Evolutionary conservation across 352 stramenopile genomes (phyloP).

Genomic region (Phytophthora melonis): DNA sequence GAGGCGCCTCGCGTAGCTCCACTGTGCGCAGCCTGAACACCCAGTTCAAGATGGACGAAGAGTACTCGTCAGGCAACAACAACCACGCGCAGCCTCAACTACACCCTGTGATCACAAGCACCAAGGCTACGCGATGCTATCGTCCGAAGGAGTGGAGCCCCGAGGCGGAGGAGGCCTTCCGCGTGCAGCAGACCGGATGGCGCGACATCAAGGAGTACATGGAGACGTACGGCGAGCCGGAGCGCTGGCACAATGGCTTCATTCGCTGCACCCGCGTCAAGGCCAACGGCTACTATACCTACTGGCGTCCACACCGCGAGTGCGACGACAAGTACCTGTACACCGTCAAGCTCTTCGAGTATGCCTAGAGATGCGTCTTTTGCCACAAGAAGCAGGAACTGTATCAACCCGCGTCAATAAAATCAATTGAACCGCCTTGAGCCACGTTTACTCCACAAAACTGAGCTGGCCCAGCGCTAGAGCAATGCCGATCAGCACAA

Average conservation of each 20-base stretch:
- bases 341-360: conserved; percentile 83
- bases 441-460: conserved; percentile 37
- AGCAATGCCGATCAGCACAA: conserved; percentile 48
- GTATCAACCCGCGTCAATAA: conserved; percentile 23
- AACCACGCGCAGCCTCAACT: conserved; percentile 27
- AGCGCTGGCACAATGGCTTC: conserved; percentile 79
- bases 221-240: conserved; percentile 75
- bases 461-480: conserved; percentile 45
- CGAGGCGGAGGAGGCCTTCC: conserved; percentile 79
- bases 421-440: conserved; percentile 7
- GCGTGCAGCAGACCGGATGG: conserved; percentile 79
- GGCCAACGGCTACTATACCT: conserved; percentile 86
- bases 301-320: conserved; percentile 77
- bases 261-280: conserved; percentile 86
- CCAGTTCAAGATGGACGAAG: conserved; percentile 71
- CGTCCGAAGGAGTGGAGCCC: conserved; percentile 76
- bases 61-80: conserved; percentile 39
- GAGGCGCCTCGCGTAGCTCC: conserved; percentile 36
- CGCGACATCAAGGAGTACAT: conserved; percentile 86
- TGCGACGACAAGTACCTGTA: conserved; percentile 88
- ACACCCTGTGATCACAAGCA: conserved; percentile 54
- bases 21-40: conserved; percentile 28
- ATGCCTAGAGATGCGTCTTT: conserved; percentile 41
- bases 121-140: conserved; percentile 69
- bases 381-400: conserved; percentile 4